Evolutionary conservation across 345 rosid genomes (phyloP), one percentile per base, ranked within the genome.

Genomic region (Camelina laxa): DNA sequence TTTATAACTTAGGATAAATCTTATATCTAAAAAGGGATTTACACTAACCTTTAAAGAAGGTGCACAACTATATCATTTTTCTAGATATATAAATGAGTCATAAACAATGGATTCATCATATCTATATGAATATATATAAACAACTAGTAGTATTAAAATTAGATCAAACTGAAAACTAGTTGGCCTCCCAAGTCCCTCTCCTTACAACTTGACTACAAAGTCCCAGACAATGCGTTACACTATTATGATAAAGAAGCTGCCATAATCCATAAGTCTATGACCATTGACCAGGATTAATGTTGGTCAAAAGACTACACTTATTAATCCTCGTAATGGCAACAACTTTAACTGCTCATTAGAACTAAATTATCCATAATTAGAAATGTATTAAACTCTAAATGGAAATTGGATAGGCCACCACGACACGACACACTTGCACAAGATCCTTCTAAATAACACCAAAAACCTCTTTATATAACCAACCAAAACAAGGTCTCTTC

Each of bases 401-500:
- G 6, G 47, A 48, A 27, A 31, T 65, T 55, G 65, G 59, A 56
- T 16, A 65, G 20, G 66, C 42, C 66, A 74, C 79, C 73, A 75
- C 79, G 30, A 27, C 30, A 27, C 30, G 30, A 27, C 67, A 59
- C 79, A 67, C 68, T 75, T 39, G 56, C 79, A 27, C 27, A 67
- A 67, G 50, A 24, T 3, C 42, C 67, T 67, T 66, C 55, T 59
- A 60, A 75, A 60, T 27, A 50, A 38, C 48, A 67, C 61, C 55
- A 14, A 75, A 65, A 75, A 20, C 35, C 15, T 42, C 48, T 16
- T 47, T 60, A 75, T 47, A n/a, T 68, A 47, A 6, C 51, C 74
- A 62, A n/a, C 20, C 30, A 27, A 22, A 62, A 42, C 36, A 41
- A 69, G 12, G 12, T 21, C 36, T 55, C 53, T 56, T 56, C 65